Evolutionary conservation across 2,329 filamentous ascomycete genomes (phyloP), one percentile per base, ranked within the genome.

Genomic region (Coniochaeta sp.): DNA sequence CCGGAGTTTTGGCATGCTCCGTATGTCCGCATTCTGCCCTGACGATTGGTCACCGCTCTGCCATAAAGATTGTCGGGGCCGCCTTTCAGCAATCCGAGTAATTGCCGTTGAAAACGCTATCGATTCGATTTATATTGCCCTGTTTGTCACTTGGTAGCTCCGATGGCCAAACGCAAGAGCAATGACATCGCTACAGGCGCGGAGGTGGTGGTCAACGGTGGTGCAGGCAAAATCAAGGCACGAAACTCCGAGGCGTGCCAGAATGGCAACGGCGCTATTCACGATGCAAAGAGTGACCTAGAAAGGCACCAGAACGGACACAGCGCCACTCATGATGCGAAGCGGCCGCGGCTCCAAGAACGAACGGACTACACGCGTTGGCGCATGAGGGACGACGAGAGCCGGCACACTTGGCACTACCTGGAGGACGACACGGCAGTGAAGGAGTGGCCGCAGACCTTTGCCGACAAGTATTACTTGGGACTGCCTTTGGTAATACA

Each of bases 401-500:
- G 95, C 57, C 83, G 90, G 60, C 92, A 97, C 68, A 96, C 91
- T 58, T 99, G 95, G 95, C 90, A 95, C 69, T 99, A 98, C 71
- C 78, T 99, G 3, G 84, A 85, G 11, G 88, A 95, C 59, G 82
- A 86, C 26, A 81, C 90, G 62, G 86, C 90, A 60, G 75, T 81
- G 8, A 79, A 89, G 67, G 77, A 84, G 61, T 97, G 93, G 93
- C 92, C 93, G 6, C 93, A 97, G 75, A 89, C 85, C 26, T 81
- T 80, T 60, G 91, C 92, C n/a, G 96, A 99, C 71, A 96, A 91
- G 73, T 96, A 92, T 73, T 90, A 87, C 69, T 73, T 99, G 19
- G 91, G 91, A 19, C 75, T 97, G 55, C 86, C 91, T 59, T 84
- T 89, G 64, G 93, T 97, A 78, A 64, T 70, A 62, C 64, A 55